phyloP scores from a whole-genome alignment of 352 stramenopile genomes.

The Pythium phragmitis region DNA sequence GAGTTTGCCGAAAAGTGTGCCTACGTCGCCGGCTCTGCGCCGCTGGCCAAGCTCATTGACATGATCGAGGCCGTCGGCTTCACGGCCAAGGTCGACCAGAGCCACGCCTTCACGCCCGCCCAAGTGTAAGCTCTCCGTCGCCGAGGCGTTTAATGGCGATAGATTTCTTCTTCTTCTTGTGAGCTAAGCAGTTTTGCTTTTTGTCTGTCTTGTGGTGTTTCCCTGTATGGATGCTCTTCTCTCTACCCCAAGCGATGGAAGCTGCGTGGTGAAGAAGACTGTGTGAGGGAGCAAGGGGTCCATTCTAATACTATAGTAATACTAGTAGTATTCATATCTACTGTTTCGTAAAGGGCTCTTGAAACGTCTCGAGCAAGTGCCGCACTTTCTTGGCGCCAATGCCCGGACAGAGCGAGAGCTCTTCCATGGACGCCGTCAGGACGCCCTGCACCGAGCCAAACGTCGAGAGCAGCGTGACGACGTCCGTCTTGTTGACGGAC shows the following conservation, averaged over 20 bases:
- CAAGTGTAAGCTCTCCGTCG: slow-evolving; percentile 51
- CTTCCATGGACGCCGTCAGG: slow-evolving; percentile 90
- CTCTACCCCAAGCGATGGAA: not conserved
- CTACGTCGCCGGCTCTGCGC: slow-evolving; percentile 65
- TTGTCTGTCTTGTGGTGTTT: slow-evolving; percentile 9
- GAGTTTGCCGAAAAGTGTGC: slow-evolving; percentile 71
- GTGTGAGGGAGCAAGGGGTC: slow-evolving; percentile 10
- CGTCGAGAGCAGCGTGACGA: slow-evolving; percentile 89
- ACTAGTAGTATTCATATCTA: slow-evolving; percentile 24
- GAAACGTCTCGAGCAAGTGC: slow-evolving; percentile 92
- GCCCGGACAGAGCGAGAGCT: slow-evolving; percentile 92
- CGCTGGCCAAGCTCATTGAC: slow-evolving; percentile 51
- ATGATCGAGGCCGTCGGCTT: slow-evolving; percentile 72
- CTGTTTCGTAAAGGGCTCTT: slow-evolving; percentile 89
- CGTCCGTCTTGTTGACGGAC: slow-evolving; percentile 96
- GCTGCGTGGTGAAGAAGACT: slow-evolving; percentile 23
- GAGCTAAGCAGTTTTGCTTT: not conserved
- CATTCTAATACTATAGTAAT: not conserved
- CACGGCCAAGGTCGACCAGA: slow-evolving; percentile 41
- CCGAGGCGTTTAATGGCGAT: no score
- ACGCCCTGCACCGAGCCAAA: slow-evolving; percentile 90
- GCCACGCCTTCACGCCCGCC: slow-evolving; percentile 34
- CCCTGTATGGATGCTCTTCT: not conserved
- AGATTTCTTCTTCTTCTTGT: no score
- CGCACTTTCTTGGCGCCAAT: slow-evolving; percentile 95